Percentiles rank a stretch among this genome's conserved stretches.
Conservation (phyloP, 768 basidiomycete species). For the Pleurotus tuoliensis region DNA sequence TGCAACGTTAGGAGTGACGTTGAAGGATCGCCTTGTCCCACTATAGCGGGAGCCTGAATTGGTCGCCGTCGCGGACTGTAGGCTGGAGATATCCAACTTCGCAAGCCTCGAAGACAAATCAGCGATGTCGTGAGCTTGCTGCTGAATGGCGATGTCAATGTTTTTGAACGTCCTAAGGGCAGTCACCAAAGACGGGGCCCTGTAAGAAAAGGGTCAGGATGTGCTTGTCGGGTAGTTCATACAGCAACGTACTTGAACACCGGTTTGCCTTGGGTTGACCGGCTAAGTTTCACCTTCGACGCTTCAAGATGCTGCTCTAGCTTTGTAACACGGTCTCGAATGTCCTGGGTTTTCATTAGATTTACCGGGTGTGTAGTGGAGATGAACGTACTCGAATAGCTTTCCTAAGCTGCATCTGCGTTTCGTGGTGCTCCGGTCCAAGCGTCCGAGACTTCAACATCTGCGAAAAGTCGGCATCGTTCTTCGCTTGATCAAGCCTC, state of each 20-base stretch:
- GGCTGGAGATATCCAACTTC: slow-evolving; percentile 40
- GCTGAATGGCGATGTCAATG: slow-evolving; percentile 68
- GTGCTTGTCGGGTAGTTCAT: not conserved
- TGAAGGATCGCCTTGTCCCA: slow-evolving; percentile 29
- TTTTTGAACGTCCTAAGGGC: slow-evolving; percentile 83
- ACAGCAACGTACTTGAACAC: slow-evolving; percentile 49
- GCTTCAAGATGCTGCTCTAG: slow-evolving; percentile 70
- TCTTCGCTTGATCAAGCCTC: slow-evolving; percentile 73
- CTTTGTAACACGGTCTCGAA: slow-evolving; percentile 71
- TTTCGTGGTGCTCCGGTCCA: slow-evolving; percentile 87
- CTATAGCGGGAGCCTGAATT: not conserved
- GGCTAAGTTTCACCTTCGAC: slow-evolving; percentile 65
- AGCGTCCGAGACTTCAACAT: slow-evolving; percentile 71
- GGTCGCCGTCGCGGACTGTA: slow-evolving; percentile 29
- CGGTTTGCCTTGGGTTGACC: slow-evolving; percentile 58
- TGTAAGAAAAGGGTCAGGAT: slow-evolving; percentile 24
- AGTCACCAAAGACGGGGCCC: slow-evolving; percentile 81
- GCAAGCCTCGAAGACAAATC: slow-evolving; percentile 48
- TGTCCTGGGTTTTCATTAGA: slow-evolving; percentile 36
- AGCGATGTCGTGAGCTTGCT: slow-evolving; percentile 54
- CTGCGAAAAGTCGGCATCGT: slow-evolving; percentile 75
- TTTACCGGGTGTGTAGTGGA: slow-evolving; percentile 4
- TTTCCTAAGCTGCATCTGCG: slow-evolving; percentile 71
- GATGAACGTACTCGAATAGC: slow-evolving; percentile 55
- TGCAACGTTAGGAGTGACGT: slow-evolving; percentile 63